Conservation (phyloP, 164 flowering plant species). For the Dillenia turbinata region DNA sequence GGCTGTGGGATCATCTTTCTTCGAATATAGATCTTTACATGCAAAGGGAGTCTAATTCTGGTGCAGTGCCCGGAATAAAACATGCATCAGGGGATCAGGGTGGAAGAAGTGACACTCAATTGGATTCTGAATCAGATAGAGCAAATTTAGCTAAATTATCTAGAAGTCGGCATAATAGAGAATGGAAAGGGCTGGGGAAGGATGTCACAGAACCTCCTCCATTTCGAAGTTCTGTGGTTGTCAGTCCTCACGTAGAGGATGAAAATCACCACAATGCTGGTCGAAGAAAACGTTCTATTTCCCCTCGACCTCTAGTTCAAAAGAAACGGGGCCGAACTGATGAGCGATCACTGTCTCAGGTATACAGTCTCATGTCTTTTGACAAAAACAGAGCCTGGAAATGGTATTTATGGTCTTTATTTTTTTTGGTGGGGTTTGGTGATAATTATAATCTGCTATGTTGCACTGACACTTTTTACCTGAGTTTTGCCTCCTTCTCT, state of each 20-base stretch:
- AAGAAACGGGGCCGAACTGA: slow-evolving; percentile 52
- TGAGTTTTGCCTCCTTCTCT: no score
- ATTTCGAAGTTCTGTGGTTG: slow-evolving; percentile 45
- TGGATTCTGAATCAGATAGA: slow-evolving; percentile 43
- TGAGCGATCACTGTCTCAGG: slow-evolving; percentile 42
- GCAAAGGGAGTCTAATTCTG: slow-evolving; percentile 29
- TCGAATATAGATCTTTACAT: slow-evolving; percentile 55
- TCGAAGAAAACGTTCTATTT: slow-evolving; percentile 32
- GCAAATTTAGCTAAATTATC: slow-evolving; percentile 29
- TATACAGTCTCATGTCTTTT: slow-evolving; percentile 12
- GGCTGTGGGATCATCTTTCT: slow-evolving; percentile 95
- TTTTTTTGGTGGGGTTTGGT: no score
- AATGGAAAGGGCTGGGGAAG: slow-evolving; percentile 54
- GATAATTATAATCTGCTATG: no score
- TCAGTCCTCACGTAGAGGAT: slow-evolving; percentile 23
- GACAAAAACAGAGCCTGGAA: no score
- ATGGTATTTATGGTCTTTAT: no score
- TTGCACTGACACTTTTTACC: no score
- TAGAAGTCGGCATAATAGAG: slow-evolving; percentile 49
- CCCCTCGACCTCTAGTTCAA: slow-evolving; percentile 35
- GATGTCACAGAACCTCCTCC: slow-evolving; percentile 58
- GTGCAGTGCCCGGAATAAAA: slow-evolving; percentile 32
- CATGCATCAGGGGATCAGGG: slow-evolving; percentile 13
- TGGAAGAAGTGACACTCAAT: slow-evolving; percentile 16
- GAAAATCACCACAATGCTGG: slow-evolving; percentile 24